Percentiles rank a stretch among this genome's conserved stretches.
Conservation (phyloP, 495 filamentous ascomycete species). For the Tirmania nivea region DNA sequence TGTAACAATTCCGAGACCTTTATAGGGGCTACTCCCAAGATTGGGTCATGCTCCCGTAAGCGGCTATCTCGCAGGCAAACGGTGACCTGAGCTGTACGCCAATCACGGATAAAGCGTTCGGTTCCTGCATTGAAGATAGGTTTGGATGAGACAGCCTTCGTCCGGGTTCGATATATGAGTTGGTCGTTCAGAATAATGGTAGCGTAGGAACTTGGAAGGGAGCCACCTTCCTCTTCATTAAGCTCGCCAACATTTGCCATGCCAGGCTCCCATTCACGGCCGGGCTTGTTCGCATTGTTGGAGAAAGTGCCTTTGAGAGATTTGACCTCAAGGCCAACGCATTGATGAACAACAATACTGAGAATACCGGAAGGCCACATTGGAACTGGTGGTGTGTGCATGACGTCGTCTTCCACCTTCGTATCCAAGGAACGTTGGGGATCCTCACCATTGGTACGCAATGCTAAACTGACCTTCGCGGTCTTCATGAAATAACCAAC, state of each 20-base stretch:
- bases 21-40: constrained; percentile 45
- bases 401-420: constrained; percentile 57
- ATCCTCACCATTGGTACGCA: constrained; percentile 78
- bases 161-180: constrained; percentile 46
- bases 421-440: constrained; percentile 63
- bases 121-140: constrained; percentile 64
- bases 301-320: not conserved
- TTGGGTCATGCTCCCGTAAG: constrained; percentile 41
- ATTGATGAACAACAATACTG: constrained; percentile 48
- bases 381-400: constrained; percentile 79
- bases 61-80: constrained; percentile 41
- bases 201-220: constrained; percentile 46
- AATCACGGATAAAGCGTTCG: constrained; percentile 46
- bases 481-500: constrained; percentile 50
- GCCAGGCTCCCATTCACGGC: constrained; percentile 64
- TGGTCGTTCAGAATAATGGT: constrained; percentile 48
- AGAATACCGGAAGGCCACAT: constrained; percentile 75
- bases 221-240: constrained; percentile 35
- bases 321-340: constrained; percentile 35
- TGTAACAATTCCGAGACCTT: constrained; percentile 35
- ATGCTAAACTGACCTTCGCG: constrained; percentile 56
- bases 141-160: constrained; percentile 53
- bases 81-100: constrained; percentile 39
- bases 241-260: constrained; percentile 32
- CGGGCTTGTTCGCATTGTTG: not conserved